Evolutionary conservation across 2,329 filamentous ascomycete species (phyloP).

Genomic region (Chaetomium strumarium): DNA sequence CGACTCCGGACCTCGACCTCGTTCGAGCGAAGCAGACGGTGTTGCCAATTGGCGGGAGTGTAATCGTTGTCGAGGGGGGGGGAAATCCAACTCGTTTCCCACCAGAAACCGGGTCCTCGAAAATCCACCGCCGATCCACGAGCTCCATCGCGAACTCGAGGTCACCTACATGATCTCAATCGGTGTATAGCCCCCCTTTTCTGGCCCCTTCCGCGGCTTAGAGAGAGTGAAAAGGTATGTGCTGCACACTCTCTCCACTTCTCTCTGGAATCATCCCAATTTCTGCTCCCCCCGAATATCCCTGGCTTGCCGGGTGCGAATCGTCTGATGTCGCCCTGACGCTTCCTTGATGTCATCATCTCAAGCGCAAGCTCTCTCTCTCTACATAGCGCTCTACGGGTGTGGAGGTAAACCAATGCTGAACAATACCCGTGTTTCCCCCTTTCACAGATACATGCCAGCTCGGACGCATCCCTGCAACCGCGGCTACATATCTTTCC

Average conservation of each 20-base stretch:
- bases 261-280: conserved; percentile 4
- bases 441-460: conserved; percentile 40
- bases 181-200: conserved; percentile 22
- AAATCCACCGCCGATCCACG: conserved; percentile 4
- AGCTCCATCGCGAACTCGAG: conserved; percentile 7
- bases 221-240: conserved; percentile 26
- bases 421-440: conserved; percentile 25
- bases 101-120: conserved; percentile 1
- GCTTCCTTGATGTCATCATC: conserved; percentile 20
- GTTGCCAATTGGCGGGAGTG: conserved; percentile 1
- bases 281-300: neutral
- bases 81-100: conserved; percentile 6
- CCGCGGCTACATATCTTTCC: conserved; percentile 25
- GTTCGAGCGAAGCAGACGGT: conserved; percentile 9
- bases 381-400: too few species aligned
- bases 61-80: neutral
- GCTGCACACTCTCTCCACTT: conserved; percentile 5
- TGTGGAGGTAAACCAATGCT: conserved; percentile 17
- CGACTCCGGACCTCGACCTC: conserved; percentile 12
- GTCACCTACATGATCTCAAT: conserved; percentile 26
- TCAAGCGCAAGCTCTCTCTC: conserved; percentile 10
- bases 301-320: neutral
- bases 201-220: conserved; percentile 24
- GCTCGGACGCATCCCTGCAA: conserved; percentile 27
- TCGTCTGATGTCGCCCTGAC: neutral